Conservation (phyloP, 2,329 filamentous ascomycete genomes). For the Penicillium sp. region DNA sequence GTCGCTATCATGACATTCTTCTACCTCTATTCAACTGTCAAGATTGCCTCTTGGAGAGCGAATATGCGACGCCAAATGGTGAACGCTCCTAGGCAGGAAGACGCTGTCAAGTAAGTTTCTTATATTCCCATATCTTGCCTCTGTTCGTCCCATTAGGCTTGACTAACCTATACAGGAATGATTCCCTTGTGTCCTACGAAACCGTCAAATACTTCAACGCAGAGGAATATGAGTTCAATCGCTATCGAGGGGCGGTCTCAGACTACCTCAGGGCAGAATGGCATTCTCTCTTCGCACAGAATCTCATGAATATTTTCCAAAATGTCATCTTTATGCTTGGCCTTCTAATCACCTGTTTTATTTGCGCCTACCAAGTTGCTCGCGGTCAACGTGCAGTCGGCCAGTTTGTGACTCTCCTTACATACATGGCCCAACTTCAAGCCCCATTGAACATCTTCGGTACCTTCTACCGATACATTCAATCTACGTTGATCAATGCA, state of each 20-base stretch:
- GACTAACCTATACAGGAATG: constrained; percentile 55
- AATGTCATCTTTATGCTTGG: constrained; percentile 68
- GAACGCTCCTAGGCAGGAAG: constrained; percentile 85
- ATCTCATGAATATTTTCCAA: constrained; percentile 71
- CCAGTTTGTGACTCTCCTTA: constrained; percentile 68
- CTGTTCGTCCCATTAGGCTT: not conserved
- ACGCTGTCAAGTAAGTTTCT: constrained; percentile 71
- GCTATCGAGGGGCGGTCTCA: constrained; percentile 65
- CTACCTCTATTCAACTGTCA: constrained; percentile 53
- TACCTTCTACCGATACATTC: constrained; percentile 53
- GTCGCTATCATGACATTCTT: constrained; percentile 55
- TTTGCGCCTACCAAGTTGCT: constrained; percentile 68
- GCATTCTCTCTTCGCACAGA: constrained; percentile 69
- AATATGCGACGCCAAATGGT: constrained; percentile 87
- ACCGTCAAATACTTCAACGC: constrained; percentile 85
- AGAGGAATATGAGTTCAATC: constrained; percentile 68
- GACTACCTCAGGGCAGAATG: constrained; percentile 65
- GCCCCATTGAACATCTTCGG: constrained; percentile 69
- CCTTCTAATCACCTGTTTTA: constrained; percentile 65
- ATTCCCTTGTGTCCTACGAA: constrained; percentile 93
- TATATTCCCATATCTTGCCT: not conserved
- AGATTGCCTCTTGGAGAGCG: constrained; percentile 73
- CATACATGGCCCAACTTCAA: constrained; percentile 72
- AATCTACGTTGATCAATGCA: constrained; percentile 38
- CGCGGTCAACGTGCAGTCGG: constrained; percentile 58